Evolutionary conservation across 352 stramenopile species (phyloP).

Genomic region (Pythium pyrilobum): DNA sequence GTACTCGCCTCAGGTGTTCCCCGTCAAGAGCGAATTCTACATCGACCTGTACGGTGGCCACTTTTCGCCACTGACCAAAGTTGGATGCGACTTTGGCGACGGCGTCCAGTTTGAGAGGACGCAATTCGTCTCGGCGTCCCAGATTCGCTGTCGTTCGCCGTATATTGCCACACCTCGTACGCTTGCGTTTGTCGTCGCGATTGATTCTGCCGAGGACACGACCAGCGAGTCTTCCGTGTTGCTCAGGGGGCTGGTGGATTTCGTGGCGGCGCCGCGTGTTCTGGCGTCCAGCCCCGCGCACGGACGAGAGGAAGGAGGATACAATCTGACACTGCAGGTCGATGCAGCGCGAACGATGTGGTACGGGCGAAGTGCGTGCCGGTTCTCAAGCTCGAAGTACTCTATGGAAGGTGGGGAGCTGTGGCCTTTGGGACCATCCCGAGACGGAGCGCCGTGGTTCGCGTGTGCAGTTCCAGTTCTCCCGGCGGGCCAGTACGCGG

Average conservation of each 20-base stretch:
- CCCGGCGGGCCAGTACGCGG: not conserved
- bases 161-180: not conserved
- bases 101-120: not conserved
- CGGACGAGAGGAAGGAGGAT: not conserved
- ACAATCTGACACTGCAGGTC: constrained; percentile 7
- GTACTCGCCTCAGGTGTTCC: constrained; percentile 21
- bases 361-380: constrained; percentile 6
- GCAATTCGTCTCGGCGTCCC: constrained; percentile 10
- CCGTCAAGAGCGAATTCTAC: not conserved
- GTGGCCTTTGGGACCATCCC: not conserved
- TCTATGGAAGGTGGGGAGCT: not conserved
- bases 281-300: not conserved
- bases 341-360: not conserved
- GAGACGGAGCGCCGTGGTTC: too few relatives aligned
- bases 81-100: constrained; percentile 16
- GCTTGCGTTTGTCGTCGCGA: constrained; percentile 3
- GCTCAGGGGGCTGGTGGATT: too few relatives aligned
- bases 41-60: constrained; percentile 15
- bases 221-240: too few relatives aligned
- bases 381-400: not conserved
- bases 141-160: constrained; percentile 8
- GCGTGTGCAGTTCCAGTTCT: constrained; percentile 12
- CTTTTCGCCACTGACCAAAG: constrained; percentile 7
- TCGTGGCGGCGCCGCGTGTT: constrained; percentile 1
- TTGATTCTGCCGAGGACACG: not conserved